Evolutionary conservation across 2,329 filamentous ascomycete genomes (phyloP), one percentile per base, ranked within the genome.

Genomic region (Parastagonospora avenae): DNA sequence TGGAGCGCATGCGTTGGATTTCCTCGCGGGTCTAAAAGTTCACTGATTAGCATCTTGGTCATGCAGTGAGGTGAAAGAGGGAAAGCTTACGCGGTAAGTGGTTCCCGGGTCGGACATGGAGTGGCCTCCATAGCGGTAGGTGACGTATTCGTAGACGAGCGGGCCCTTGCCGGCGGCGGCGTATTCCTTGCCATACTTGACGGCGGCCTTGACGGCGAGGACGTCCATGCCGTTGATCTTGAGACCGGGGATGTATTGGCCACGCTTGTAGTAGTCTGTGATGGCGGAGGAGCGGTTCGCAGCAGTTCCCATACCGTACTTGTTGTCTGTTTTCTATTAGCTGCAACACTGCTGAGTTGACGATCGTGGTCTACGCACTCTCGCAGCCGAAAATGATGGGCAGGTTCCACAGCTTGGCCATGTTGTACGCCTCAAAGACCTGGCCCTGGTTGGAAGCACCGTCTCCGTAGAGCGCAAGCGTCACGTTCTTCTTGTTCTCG

Each of bases 211-310:
- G 77, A 97, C 93, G 60, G 94, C 93, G 58, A 99, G 89, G 68
- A 96, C 92, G 75, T 99, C 94, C 94, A 99, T 99, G 73, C 91
- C 94, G 81, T 99, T 99, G 78, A 99, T 91, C 86, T 99, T 99
- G 70, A 99, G 86, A 81, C 94, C 94, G 51, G 94, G 93, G 66
- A 99, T 99, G 84, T 97, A 99, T 82, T 99, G 94, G 64, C 94
- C 94, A 80, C 94, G 93, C 88, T 97, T 97, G 87, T 99, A 97
- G 88, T 99, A 99, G 78, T 99, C 94, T 77, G 94, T 97, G 74
- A 97, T 81, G 68, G 94, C 94, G 54, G 94, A 93, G 55, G 94
- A 92, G 71, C 94, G 92, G 79, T 89, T 88, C 64, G 94, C 93
- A 55, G 94, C 90, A 59, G 94, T 99, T 80, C 94, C 94, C 94